Evolutionary conservation across 2,329 filamentous ascomycete species (phyloP), one percentile per base, ranked within the genome.

Genomic region (Arthrobotrys pseudoclavata): DNA sequence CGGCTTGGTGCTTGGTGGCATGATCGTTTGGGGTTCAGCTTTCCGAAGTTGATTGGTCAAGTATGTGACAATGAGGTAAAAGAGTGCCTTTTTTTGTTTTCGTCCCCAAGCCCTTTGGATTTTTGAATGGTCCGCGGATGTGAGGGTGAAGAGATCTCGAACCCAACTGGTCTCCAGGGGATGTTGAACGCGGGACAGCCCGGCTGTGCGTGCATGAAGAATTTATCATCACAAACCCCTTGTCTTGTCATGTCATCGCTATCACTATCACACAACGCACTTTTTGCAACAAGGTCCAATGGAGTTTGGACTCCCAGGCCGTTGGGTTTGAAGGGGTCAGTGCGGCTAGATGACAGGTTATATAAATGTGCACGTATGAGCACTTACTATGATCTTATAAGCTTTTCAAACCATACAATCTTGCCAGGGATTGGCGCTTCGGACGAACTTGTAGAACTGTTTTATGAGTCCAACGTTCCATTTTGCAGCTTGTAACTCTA

Each of bases 231-330:
- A 60, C 55, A 42, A 29, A n/a, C 34, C 34, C n/a, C 34, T 15
- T 50, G 47, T 47, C 42, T 3, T 40, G 42, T 20, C 42, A 0
- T 45, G 42, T 45, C 42, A 50, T 24, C 34, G 26, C 26, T 60
- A 60, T 42, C 55, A 60, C 34, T 60, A 60, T 42, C 64, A 42
- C 47, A 48, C 64, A 68, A 68, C 64, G 15, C 64, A 57, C 24
- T 24, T 57, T 60, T 22, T 68, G 31, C 63, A 67, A 67, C 64
- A 68, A 57, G 26, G 18, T 57, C 9, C 48, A 55, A 55, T 48
- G 15, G 20, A 0, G 26, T 53, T 15, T 18, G 3, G 57, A 4
- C 3, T 37, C 4, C 52, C n/a, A 18, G 29, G 12, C 29, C 3
- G 24, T 18, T 57, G 31, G 7, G 26, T 45, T 31, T 4, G 4